Percentiles rank a stretch among this genome's conserved stretches.
Conservation (phyloP, 2,329 filamentous ascomycete species). For the Cladosporium sp. region DNA sequence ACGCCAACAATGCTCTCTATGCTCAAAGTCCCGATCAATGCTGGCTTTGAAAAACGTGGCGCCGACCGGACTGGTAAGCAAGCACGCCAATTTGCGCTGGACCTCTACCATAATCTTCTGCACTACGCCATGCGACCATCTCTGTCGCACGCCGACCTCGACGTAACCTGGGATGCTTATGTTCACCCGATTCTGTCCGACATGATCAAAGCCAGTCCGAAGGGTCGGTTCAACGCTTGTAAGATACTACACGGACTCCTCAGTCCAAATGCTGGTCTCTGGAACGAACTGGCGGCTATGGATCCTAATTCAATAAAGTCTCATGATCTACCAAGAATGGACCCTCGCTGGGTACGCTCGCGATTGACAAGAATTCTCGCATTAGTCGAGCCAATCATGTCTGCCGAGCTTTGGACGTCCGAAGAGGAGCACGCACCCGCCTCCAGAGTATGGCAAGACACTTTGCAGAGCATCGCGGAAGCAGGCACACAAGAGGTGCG, state of each 20-base stretch:
- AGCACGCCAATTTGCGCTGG: constrained; percentile 57
- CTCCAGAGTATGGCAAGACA: constrained; percentile 33
- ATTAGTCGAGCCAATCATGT: constrained; percentile 52
- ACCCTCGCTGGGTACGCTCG: constrained; percentile 81
- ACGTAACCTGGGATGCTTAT: constrained; percentile 74
- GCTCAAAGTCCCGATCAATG: constrained; percentile 64
- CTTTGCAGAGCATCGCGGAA: constrained; percentile 60
- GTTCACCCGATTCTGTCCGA: constrained; percentile 61
- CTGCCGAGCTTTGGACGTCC: constrained; percentile 40
- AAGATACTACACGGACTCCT: constrained; percentile 71
- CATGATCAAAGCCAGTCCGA: constrained; percentile 46
- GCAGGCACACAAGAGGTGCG: constrained; percentile 85
- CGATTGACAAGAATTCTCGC: constrained; percentile 64
- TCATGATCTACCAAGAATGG: constrained; percentile 77
- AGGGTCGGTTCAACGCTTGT: constrained; percentile 59
- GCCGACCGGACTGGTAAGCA: constrained; percentile 46
- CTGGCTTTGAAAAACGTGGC: constrained; percentile 64
- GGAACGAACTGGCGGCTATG: constrained; percentile 70
- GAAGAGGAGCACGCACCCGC: constrained; percentile 22
- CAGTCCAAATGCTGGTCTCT: constrained; percentile 55
- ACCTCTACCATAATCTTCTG: constrained; percentile 72
- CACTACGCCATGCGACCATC: constrained; percentile 79
- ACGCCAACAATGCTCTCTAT: constrained; percentile 55
- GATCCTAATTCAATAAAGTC: constrained; percentile 49
- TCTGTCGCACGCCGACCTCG: constrained; percentile 60